phyloP scores from a whole-genome alignment of 257 asterid species.

The Linderniella brevidens region DNA sequence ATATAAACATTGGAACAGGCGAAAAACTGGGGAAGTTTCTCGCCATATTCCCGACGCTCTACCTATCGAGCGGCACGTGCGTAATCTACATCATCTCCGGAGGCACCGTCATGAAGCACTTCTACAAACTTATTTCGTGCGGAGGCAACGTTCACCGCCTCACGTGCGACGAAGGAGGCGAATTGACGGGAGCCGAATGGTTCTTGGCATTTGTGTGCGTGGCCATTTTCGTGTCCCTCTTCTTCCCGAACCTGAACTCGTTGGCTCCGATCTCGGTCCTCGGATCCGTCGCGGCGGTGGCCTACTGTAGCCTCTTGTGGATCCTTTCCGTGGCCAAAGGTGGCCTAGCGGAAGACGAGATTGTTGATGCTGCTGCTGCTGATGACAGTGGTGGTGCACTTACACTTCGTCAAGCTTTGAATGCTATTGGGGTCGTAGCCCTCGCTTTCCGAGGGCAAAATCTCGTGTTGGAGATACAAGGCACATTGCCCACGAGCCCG shows the following conservation, averaged over 20 bases:
- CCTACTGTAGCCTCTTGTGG: constrained; percentile 69
- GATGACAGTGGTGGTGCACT: constrained; percentile 20
- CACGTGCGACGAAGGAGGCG: constrained; percentile 10
- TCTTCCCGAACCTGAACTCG: constrained; percentile 80
- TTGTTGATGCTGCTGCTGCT: too few relatives aligned
- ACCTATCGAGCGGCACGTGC: constrained; percentile 86
- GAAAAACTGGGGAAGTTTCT: constrained; percentile 45
- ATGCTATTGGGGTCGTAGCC: constrained; percentile 70
- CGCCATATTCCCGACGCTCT: constrained; percentile 68
- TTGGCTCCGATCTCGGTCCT: constrained; percentile 64
- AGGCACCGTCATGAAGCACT: constrained; percentile 52
- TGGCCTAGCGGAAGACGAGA: constrained; percentile 22
- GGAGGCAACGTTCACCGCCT: constrained; percentile 3
- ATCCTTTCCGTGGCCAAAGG: constrained; percentile 35
- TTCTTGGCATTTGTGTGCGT: constrained; percentile 42
- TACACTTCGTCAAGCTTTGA: constrained; percentile 34
- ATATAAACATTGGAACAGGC: constrained; percentile 20
- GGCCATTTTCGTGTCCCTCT: constrained; percentile 37
- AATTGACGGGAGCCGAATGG: constrained; percentile 44
- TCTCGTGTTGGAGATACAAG: constrained; percentile 78
- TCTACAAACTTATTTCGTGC: constrained; percentile 31
- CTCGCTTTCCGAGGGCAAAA: constrained; percentile 87
- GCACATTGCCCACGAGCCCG: constrained; percentile 64
- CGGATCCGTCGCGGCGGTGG: constrained; percentile 56
- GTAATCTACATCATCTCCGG: constrained; percentile 67